Base-by-base conservation (phyloP, 2,329 filamentous ascomycete species). In the Uncinocarpus reesii region DNA sequence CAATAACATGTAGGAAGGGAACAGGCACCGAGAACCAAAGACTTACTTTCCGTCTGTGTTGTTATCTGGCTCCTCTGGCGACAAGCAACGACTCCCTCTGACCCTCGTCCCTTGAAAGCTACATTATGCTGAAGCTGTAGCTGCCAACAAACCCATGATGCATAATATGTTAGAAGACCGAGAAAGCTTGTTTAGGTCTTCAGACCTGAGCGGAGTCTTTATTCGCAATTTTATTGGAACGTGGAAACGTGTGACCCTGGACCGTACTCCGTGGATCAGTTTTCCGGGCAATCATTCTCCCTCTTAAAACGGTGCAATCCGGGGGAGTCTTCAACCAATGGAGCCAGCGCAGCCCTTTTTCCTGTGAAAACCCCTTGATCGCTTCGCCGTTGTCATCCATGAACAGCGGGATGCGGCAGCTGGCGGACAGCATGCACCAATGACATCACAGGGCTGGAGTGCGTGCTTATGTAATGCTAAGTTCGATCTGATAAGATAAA, bases 401-500 rank as follows among this genome's bases (percentile, higher is more conserved):
- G 29, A 3, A 4, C 10, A 32, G 15, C 15, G 29, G 11, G 29
- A 21, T 21, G 8, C 36, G 36, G 36, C 20, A 40, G 36, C 26
- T 20, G 36, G 36, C 36, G 36, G 36, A 40, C 20, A 13, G 21
- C n/a, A 41, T 20, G 41, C 41, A 13, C 28, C 29, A 43, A 43
- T 43, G 41, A 43, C 41, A 43, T 43, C 41, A 43, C 41, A 24
- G 41, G 18, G 23, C 38, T 23, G 24, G n/a, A 2, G 13, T 13
- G 32, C 8, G 6, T 29, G 38, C 48, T 48, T 48, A 42, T 42
- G 32, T 44, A 41, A 42, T 26, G 37, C 40, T 48, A 23, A 36
- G 26, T 16, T 3, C n/a, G 11, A 46, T 44, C 20, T 29, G 37
- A 44, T 41, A 41, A 36, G 35, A 38, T 44, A 6, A 4, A 6